A percentile compares a stretch with the other conserved stretches of the same genome.
Evolutionary conservation across 2,329 filamentous ascomycete genomes (phyloP).

Genomic region (Sclerotinia trifoliorum): DNA sequence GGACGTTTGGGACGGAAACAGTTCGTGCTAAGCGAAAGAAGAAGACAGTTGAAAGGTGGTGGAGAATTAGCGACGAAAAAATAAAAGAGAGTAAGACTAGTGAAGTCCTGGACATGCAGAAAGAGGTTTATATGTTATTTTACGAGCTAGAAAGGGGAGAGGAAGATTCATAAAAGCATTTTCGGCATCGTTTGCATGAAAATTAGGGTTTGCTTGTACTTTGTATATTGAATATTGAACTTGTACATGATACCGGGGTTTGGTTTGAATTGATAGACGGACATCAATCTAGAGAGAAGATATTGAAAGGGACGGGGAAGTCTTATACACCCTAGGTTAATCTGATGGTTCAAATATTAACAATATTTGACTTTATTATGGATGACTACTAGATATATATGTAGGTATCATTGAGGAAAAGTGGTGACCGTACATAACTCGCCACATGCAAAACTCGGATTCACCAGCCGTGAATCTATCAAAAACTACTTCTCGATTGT

Average conservation of each 20-base stretch:
- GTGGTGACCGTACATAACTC: not conserved
- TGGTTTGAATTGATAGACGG: not conserved
- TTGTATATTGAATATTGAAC: conserved; percentile 8
- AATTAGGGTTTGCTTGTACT: not conserved
- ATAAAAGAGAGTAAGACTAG: conserved; percentile 90
- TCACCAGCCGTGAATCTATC: conserved; percentile 6
- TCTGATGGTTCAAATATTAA: not conserved
- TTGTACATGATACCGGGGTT: conserved; percentile 17
- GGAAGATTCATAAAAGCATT: conserved; percentile 24
- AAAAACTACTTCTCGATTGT: not conserved
- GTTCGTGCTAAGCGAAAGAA: conserved; percentile 53
- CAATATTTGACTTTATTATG: not conserved
- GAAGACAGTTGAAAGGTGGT: conserved; percentile 76
- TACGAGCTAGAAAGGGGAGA: conserved; percentile 68
- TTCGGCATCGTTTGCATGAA: not conserved
- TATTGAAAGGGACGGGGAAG: not conserved
- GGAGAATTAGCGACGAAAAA: conserved; percentile 97
- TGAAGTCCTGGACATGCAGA: conserved; percentile 90
- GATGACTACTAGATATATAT: not conserved
- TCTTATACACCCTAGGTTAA: not conserved
- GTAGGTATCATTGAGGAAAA: not conserved
- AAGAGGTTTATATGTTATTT: conserved; percentile 93
- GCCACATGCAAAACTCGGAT: not conserved
- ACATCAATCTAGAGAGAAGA: not conserved
- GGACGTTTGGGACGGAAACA: conserved; percentile 24